A percentile compares a stretch with the other conserved stretches of the same genome.
Evolutionary conservation across 768 basidiomycete species (phyloP).

Genomic region (Boletales sp.): DNA sequence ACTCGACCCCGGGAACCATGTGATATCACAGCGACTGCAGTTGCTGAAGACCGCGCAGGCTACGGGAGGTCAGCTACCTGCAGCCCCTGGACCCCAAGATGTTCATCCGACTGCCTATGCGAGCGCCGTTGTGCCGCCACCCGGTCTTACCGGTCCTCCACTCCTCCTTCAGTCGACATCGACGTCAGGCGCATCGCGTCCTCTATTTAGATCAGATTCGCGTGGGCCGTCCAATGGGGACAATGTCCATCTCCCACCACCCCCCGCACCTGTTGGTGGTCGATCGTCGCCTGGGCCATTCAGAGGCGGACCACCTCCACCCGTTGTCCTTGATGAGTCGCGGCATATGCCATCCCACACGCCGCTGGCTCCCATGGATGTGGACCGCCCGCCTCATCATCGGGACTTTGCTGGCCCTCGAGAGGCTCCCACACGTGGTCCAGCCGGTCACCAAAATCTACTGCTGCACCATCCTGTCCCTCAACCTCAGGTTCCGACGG

Average conservation of each 20-base stretch:
- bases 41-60: slow-evolving; percentile 77
- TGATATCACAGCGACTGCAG: slow-evolving; percentile 77
- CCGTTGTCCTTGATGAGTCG: slow-evolving; percentile 72
- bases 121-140: slow-evolving; percentile 68
- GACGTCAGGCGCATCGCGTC: slow-evolving; percentile 27
- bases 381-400: slow-evolving; percentile 54
- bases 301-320: slow-evolving; percentile 79
- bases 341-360: slow-evolving; percentile 67
- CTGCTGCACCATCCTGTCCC: slow-evolving; percentile 69
- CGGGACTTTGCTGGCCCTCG: slow-evolving; percentile 55
- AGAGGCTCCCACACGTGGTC: slow-evolving; percentile 46
- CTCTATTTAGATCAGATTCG: slow-evolving; percentile 65
- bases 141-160: slow-evolving; percentile 64
- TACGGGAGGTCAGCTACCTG: slow-evolving; percentile 70
- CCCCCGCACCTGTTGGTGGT: slow-evolving; percentile 44
- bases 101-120: slow-evolving; percentile 96
- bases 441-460: slow-evolving; percentile 50
- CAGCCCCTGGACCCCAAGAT: slow-evolving; percentile 90
- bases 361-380: slow-evolving; percentile 74
- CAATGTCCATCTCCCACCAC: slow-evolving; percentile 52
- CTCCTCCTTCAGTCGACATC: slow-evolving; percentile 51
- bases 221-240: slow-evolving; percentile 46
- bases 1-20: slow-evolving; percentile 81
- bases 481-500: slow-evolving; percentile 51
- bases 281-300: slow-evolving; percentile 71